phyloP scores from a whole-genome alignment of 2,329 filamentous ascomycete genomes.

The Basipetospora chlamydospora region DNA sequence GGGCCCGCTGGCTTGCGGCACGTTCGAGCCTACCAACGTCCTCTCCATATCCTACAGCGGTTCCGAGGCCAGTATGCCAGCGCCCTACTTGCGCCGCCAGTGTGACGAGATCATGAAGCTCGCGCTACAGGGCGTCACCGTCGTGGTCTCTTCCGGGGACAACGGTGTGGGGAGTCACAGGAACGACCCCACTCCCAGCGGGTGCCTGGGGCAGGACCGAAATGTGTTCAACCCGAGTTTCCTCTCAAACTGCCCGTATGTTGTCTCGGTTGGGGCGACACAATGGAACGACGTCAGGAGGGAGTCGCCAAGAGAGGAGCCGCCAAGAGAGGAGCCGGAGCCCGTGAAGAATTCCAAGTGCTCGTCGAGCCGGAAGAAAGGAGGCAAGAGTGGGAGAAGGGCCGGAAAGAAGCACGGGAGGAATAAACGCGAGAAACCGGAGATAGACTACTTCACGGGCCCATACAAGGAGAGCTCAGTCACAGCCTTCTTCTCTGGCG shows the following conservation, averaged over 20 bases:
- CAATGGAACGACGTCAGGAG: too few species aligned
- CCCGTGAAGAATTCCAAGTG: too few species aligned
- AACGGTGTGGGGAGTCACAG: conserved; percentile 11
- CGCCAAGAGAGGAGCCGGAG: background rate
- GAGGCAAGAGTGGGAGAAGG: conserved; percentile 6
- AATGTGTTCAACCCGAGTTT: conserved; percentile 32
- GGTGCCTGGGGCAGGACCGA: conserved; percentile 14
- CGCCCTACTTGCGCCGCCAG: conserved; percentile 27
- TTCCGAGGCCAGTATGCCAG: conserved; percentile 27
- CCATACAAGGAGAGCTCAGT: conserved; percentile 8
- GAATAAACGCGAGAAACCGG: conserved; percentile 19
- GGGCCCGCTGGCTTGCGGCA: conserved; percentile 20
- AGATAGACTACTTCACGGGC: background rate
- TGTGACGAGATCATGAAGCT: conserved; percentile 31
- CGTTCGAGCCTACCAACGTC: conserved; percentile 11
- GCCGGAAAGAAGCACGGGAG: conserved; percentile 23
- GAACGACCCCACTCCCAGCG: conserved; percentile 5
- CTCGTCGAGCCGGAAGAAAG: background rate
- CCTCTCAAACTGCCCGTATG: conserved; percentile 31
- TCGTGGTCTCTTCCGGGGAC: conserved; percentile 21
- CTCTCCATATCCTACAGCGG: conserved; percentile 32
- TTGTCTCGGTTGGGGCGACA: conserved; percentile 36
- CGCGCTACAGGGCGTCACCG: conserved; percentile 24
- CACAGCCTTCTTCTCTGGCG: conserved; percentile 27
- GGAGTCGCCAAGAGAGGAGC: too few species aligned